phyloP scores from a whole-genome alignment of 352 stramenopile species.

The Phytopythium mirpurense region DNA sequence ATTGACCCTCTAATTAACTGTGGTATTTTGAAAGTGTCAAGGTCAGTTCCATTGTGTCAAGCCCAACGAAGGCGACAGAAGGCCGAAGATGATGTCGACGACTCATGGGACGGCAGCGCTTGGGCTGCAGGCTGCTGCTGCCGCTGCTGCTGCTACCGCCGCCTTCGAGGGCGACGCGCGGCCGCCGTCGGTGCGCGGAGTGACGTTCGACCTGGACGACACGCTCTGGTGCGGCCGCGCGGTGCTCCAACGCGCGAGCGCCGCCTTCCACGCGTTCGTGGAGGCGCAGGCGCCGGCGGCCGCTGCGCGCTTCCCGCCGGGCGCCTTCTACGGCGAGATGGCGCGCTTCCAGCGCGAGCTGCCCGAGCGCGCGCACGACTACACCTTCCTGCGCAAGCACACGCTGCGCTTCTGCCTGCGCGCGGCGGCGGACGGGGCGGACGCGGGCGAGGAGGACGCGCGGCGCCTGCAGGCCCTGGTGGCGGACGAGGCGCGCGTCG shows the following conservation, averaged over 20 bases:
- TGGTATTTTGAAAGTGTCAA: no score
- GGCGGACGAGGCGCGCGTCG: conserved; percentile 11
- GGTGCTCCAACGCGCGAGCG: conserved; percentile 39
- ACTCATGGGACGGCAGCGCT: no score
- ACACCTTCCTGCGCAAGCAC: conserved; percentile 60
- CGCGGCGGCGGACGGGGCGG: not conserved
- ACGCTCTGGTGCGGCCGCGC: conserved; percentile 62
- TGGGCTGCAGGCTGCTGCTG: no score
- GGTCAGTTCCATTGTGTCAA: no score
- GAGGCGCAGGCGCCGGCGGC: conserved; percentile 23
- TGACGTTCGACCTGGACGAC: conserved; percentile 81
- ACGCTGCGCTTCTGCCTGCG: conserved; percentile 42
- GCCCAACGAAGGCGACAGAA: no score
- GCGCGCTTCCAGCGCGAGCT: conserved; percentile 32
- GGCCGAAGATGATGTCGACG: not conserved
- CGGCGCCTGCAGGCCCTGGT: not conserved
- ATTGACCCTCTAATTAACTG: no score
- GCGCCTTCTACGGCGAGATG: conserved; percentile 36
- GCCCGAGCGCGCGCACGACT: conserved; percentile 53
- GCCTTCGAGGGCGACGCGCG: not conserved
- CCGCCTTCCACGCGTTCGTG: conserved; percentile 48
- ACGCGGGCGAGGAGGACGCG: not conserved
- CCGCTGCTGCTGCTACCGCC: not conserved
- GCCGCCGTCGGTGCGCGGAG: conserved; percentile 25
- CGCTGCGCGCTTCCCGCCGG: conserved; percentile 31